These are phyloP conservation scores for Elsinoe arachidis DNA, from an alignment of 2,329 filamentous ascomycete species.

Conservation along the genomic window DNA sequence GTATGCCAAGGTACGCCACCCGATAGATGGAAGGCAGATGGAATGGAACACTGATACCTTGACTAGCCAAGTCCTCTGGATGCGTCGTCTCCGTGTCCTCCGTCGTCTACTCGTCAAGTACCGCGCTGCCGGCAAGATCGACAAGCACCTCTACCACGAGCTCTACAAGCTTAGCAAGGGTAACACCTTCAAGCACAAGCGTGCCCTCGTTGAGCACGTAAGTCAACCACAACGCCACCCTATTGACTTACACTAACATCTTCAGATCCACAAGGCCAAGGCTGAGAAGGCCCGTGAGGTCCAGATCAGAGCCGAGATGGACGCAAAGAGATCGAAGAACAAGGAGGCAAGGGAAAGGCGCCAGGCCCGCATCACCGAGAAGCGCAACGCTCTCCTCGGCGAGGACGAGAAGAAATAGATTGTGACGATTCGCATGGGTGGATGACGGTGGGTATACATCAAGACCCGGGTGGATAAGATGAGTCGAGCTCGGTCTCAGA, in stretches of 20 bases:
- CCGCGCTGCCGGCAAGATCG: conserved; percentile 98
- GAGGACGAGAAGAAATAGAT: conserved; percentile 48
- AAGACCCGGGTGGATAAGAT: conserved; percentile 7
- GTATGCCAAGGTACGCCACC: conserved; percentile 84
- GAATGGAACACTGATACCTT: conserved; percentile 24
- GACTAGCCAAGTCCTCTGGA: conserved; percentile 90
- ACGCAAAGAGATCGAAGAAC: conserved; percentile 99
- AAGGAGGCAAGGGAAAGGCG: conserved; percentile 99
- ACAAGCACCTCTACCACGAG: conserved; percentile 99
- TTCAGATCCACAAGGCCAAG: conserved; percentile 98
- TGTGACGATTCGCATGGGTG: conserved; percentile 14
- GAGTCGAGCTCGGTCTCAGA: background rate
- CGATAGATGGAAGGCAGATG: conserved; percentile 10
- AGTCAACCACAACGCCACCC: conserved; percentile 41
- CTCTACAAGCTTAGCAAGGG: conserved; percentile 99
- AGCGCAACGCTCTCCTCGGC: conserved; percentile 77
- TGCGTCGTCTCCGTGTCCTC: conserved; percentile 98
- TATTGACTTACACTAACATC: conserved; percentile 20
- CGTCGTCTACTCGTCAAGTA: conserved; percentile 99
- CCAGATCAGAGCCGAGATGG: conserved; percentile 90
- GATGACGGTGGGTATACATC: conserved; percentile 11
- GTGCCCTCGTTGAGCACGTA: conserved; percentile 99
- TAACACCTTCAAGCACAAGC: conserved; percentile 99
- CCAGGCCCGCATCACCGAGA: conserved; percentile 80
- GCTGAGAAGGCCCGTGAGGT: conserved; percentile 97